Evolutionary conservation across 2,329 filamentous ascomycete genomes (phyloP), one percentile per base, ranked within the genome.

Genomic region (Trichophyton verrucosum): DNA sequence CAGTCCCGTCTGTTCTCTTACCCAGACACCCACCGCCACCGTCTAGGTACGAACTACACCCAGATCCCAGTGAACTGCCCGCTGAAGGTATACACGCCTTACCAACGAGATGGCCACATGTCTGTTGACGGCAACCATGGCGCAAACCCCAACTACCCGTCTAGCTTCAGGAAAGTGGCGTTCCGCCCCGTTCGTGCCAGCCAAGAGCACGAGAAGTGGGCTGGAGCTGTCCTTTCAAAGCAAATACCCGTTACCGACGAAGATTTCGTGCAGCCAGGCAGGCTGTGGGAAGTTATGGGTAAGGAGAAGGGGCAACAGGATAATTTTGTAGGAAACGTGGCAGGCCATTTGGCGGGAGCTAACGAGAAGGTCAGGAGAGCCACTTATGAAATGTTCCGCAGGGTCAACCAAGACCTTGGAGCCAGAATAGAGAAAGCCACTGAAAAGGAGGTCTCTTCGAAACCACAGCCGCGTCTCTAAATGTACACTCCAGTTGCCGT

Each of bases 91-190:
- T 76, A 76, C 74, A 79, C 82, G 78, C 79, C 86, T 64, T 88
- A 84, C 78, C 86, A 89, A 71, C 83, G 87, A 63, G 87, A 90
- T 68, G 88, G 88, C 15, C 69, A 72, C 62, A 90, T 89, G 86
- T 81, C 84, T 1, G 82, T 84, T 67, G 78, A 81, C 61, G 77
- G 83, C 69, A 87, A 89, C 73, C 82, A 85, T 66, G 82, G 82
- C 59, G 75, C 79, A 2, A 79, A 82, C 63, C 80, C 81, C 13
- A 78, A 80, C 66, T 85, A 84, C 69, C 76, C 72, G 13, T 75
- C 74, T 22, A 74, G 68, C 49, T 75, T 75, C 68, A 72, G 72
- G 6, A 65, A 67, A 3, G 59, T 76, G 61, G 66, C 66, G 13
- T 73, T 73, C 68, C 71, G 72, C 62, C 70, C 74, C 47, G 72